Conservation (phyloP, 768 basidiomycete genomes). For the Auriscalpium orientale region DNA sequence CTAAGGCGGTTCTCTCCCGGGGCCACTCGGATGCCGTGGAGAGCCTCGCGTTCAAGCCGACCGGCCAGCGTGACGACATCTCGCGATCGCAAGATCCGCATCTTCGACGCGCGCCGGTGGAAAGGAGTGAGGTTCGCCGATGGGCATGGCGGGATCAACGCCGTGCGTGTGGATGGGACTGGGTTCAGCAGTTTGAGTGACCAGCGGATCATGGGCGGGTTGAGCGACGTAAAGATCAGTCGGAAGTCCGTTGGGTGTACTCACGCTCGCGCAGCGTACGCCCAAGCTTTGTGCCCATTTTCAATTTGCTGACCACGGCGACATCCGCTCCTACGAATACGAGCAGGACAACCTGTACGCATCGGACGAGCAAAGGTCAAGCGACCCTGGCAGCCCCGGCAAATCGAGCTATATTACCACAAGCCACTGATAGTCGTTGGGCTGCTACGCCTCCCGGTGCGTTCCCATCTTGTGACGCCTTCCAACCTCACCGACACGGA, state of each 20-base stretch:
- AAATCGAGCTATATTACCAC: too few species aligned
- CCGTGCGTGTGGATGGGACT: constrained; percentile 83
- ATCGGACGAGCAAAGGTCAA: constrained; percentile 78
- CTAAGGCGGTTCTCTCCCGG: constrained; percentile 48
- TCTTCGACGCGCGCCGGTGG: constrained; percentile 87
- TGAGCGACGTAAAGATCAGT: constrained; percentile 66
- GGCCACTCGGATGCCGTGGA: constrained; percentile 90
- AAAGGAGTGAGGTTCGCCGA: constrained; percentile 74
- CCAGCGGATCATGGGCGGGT: constrained; percentile 70
- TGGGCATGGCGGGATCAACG: constrained; percentile 91
- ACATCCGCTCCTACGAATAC: constrained; percentile 96
- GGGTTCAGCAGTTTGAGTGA: constrained; percentile 98
- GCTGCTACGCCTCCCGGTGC: too few species aligned
- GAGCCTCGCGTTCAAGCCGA: constrained; percentile 71
- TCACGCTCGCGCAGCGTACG: constrained; percentile 44
- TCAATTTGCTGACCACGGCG: constrained; percentile 47
- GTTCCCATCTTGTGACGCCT: too few species aligned
- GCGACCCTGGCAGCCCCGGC: too few species aligned
- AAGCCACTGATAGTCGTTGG: too few species aligned
- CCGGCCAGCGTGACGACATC: constrained; percentile 83
- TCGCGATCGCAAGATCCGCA: constrained; percentile 83
- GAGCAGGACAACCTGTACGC: constrained; percentile 76
- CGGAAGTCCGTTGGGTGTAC: background rate
- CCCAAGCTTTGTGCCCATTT: background rate
- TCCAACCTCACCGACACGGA: too few species aligned